phyloP scores from a whole-genome alignment of 306 rosid species.

The Argentina anserina region DNA sequence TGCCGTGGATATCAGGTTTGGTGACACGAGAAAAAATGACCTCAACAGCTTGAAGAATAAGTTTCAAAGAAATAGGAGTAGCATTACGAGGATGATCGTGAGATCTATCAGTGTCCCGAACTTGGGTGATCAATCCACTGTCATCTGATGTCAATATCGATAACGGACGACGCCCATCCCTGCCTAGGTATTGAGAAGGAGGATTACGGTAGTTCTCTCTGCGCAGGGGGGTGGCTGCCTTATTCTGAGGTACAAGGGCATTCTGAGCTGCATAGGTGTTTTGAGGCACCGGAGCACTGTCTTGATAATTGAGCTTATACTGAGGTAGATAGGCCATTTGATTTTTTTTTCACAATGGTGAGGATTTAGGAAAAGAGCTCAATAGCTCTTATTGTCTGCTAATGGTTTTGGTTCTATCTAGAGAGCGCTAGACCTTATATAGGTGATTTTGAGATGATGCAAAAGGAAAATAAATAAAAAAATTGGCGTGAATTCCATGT shows the following conservation, averaged over 20 bases:
- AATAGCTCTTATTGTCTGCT: neutral
- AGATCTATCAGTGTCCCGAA: slow-evolving; percentile 15
- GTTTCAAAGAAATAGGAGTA: slow-evolving; percentile 23
- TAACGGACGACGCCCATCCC: slow-evolving; percentile 8
- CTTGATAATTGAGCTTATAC: too few relatives aligned
- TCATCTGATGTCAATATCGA: slow-evolving; percentile 3
- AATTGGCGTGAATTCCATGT: neutral
- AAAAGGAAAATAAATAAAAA: too few relatives aligned
- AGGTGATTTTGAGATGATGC: neutral
- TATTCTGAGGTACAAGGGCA: slow-evolving; percentile 1
- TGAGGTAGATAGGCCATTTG: slow-evolving; percentile 12
- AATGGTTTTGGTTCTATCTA: neutral
- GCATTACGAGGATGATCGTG: slow-evolving; percentile 9
- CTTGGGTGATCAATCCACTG: slow-evolving; percentile 7
- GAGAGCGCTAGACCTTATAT: slow-evolving; percentile 11
- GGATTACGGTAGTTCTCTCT: slow-evolving; percentile 10
- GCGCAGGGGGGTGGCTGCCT: neutral
- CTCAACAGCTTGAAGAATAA: slow-evolving; percentile 47
- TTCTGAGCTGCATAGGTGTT: neutral
- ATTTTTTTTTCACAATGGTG: neutral
- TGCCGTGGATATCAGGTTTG: slow-evolving; percentile 27
- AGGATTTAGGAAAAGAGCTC: neutral
- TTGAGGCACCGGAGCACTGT: neutral
- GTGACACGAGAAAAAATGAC: slow-evolving; percentile 41
- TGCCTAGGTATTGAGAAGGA: neutral